phyloP scores from a whole-genome alignment of 306 rosid genomes.

The Castanea mollissima region DNA sequence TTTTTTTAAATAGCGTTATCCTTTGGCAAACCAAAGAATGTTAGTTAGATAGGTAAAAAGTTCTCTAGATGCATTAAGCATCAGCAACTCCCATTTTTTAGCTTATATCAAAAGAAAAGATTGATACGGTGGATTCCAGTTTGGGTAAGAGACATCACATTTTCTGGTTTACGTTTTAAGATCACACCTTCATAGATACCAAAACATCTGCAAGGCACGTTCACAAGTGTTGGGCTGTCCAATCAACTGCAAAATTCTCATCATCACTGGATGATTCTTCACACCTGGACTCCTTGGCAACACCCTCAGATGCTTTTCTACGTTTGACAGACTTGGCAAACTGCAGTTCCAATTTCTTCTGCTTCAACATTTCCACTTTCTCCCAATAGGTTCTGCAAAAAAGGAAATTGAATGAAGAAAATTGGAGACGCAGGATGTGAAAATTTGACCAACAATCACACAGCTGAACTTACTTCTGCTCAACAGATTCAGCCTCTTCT shows the following conservation, averaged over 20 bases:
- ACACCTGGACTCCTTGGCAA: constrained; percentile 32
- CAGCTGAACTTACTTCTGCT: constrained; percentile 59
- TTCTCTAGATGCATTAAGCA: background rate
- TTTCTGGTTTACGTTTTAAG: background rate
- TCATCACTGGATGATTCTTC: constrained; percentile 69
- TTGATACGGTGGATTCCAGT: background rate
- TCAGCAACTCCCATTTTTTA: background rate
- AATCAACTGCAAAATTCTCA: constrained; percentile 80
- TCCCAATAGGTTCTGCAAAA: constrained; percentile 49
- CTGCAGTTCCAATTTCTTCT: constrained; percentile 61
- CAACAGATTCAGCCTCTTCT: constrained; percentile 81
- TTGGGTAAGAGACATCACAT: background rate
- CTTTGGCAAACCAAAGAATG: background rate
- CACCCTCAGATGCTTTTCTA: constrained; percentile 35
- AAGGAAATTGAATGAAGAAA: background rate
- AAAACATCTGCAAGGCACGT: background rate
- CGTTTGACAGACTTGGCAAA: constrained; percentile 52
- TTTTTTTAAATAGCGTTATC: no score
- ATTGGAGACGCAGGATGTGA: background rate
- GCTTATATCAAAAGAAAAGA: background rate
- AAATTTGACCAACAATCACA: background rate
- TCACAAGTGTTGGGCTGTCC: constrained; percentile 93
- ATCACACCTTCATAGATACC: background rate
- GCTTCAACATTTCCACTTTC: constrained; percentile 71
- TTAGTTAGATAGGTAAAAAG: background rate